These are phyloP conservation scores for Nigrospora osmanthi DNA, from an alignment of 2,329 filamentous ascomycete genomes.

Conservation along the genomic window DNA sequence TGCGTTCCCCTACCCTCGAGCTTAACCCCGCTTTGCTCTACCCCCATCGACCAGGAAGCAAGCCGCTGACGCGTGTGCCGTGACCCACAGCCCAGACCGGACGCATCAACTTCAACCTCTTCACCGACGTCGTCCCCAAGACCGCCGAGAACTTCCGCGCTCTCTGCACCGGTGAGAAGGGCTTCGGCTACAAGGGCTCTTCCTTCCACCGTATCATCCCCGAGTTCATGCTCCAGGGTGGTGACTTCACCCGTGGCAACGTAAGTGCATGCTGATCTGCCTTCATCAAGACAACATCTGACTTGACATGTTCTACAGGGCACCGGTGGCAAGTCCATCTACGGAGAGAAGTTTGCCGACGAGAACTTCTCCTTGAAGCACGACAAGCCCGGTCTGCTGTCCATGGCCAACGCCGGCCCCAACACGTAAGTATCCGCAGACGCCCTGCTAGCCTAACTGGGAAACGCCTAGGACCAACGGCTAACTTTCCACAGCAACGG, in stretches of 20 bases:
- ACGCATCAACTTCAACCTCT: constrained; percentile 86
- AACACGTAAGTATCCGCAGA: constrained; percentile 61
- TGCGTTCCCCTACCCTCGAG: constrained; percentile 6
- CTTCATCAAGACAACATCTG: background rate
- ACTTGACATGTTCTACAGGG: constrained; percentile 42
- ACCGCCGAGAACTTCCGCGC: constrained; percentile 79
- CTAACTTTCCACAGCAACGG: constrained; percentile 68
- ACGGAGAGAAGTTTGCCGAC: constrained; percentile 88
- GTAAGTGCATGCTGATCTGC: constrained; percentile 44
- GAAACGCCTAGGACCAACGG: background rate
- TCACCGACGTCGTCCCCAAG: constrained; percentile 78
- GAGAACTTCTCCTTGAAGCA: constrained; percentile 84
- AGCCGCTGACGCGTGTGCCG: too few relatives aligned
- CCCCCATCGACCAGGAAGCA: constrained; percentile 5
- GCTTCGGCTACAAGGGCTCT: constrained; percentile 75
- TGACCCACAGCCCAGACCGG: constrained; percentile 56
- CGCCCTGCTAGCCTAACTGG: too few relatives aligned
- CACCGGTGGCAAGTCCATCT: constrained; percentile 89
- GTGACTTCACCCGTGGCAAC: constrained; percentile 89
- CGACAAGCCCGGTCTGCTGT: constrained; percentile 68
- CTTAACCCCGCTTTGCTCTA: constrained; percentile 1
- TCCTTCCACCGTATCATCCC: constrained; percentile 91
- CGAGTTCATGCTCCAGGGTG: constrained; percentile 91
- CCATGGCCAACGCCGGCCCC: constrained; percentile 91
- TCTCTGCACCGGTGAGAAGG: constrained; percentile 75